Base-by-base conservation (phyloP, 495 filamentous ascomycete genomes). In the Bathelium albidoporum region DNA sequence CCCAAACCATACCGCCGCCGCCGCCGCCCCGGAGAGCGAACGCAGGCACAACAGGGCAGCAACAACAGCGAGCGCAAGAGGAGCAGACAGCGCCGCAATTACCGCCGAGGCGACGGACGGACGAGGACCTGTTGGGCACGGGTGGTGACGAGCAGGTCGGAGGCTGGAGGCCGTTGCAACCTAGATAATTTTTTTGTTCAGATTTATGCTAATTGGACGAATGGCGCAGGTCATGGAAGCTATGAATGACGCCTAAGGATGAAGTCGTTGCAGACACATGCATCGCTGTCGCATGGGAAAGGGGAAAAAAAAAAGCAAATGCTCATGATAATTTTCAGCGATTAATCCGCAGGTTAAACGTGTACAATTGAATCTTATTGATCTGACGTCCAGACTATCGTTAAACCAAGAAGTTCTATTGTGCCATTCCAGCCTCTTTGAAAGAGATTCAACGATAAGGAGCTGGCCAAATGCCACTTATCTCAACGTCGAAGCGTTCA, bases 51-150 rank as follows among this genome's bases (percentile, higher is more conserved):
- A 39, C 20, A 18, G 18, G 29, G 31, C 49, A 55, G 49, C 9
- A 59, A 26, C 68, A 58, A 59, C 63, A 62, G 29, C 64, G 55
- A 2, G 16, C 3, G 20, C 29, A 32, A 34, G 41, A 31, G 29
- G 32, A 43, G 60, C 63, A 59, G 58, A 59, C 61, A 44, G n/a
- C 67, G 36, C 68, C 69, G 18, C 7, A 67, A 28, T 59, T 73
- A 34, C 71, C 72, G 12, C 68, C 71, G 32, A n/a, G 72, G 29
- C 60, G 67, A 55, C 52, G 45, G 24, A 68, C 65, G 44, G 67
- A 41, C 20, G 59, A 26, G n/a, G 60, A 59, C 29, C 32, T 67
- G 26, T 62, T 67, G 63, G 67, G 67, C 58, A 49, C 61, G 31
- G 64, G 32, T 62, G 64, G 29, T 2, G 65, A 45, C 32, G 34